Evolutionary conservation across 345 rosid genomes (phyloP), one percentile per base, ranked within the genome.

Genomic region (Turnera subulata): DNA sequence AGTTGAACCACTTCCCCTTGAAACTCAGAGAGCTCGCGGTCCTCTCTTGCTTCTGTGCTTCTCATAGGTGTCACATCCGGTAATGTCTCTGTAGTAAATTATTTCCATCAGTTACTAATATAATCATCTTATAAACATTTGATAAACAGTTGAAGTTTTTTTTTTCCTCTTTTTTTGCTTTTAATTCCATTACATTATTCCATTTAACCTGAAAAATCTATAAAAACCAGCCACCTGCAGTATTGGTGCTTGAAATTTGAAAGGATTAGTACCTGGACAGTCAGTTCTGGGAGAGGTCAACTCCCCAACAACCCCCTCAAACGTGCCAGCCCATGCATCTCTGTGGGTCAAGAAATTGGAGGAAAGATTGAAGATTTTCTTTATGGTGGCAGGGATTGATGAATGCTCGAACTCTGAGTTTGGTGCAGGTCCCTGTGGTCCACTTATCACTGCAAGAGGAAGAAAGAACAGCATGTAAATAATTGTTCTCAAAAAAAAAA

Each of bases 311-410:
- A 93, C 86, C 15, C 74, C 84, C 75, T 93, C 97, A 21, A 93
- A 89, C 21, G 96, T 89, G 47, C 84, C 88, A 0, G 99, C 99
- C 99, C 99, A 89, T 55, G 99, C 97, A 76, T 93, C 99, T 66
- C 99, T 77, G 64, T 84, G 88, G 46, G 99, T 93, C 46, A 93
- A 78, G 82, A 82, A 93, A 65, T 87, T 89, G 39, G 99, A 89
- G 37, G 79, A 68, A 42, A 93, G 82, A 53, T 84, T 82, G 84
- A 93, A 93, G 4, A 93, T 76, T 66, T 93, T 89, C 91, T 87
- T 93, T 45, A 93, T 76, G 19, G 94, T 93, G 45, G 99, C 99
- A 17, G 99, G 96, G 56, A 93, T 78, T 26, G 99, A 89, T 24
- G 99, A 93, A 56, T 93, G 97, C 75, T 93, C 97, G 29, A 70